phyloP scores from a whole-genome alignment of 2,329 filamentous ascomycete genomes.

The Rhynchosporium secalis region DNA sequence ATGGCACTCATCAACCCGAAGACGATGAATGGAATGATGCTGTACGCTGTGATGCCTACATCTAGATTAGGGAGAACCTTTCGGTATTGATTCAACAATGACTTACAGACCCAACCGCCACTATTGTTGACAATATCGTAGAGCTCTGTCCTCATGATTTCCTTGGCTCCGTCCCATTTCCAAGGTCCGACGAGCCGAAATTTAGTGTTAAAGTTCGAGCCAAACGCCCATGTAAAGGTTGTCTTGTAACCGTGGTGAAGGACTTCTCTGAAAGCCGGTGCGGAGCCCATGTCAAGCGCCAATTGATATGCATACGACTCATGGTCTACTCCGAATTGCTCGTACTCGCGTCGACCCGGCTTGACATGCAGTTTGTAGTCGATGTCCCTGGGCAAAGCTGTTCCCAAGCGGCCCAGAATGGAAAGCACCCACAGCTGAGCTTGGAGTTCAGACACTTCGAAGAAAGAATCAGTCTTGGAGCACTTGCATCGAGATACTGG shows the following conservation, averaged over 20 bases:
- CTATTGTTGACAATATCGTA: constrained; percentile 22
- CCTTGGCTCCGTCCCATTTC: constrained; percentile 24
- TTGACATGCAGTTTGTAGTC: constrained; percentile 45
- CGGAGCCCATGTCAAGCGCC: constrained; percentile 48
- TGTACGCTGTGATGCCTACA: no score
- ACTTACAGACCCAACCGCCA: no score
- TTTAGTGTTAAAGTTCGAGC: constrained; percentile 51
- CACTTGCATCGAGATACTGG: no score
- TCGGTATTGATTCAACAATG: no score
- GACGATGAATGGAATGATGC: no score
- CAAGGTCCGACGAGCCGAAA: constrained; percentile 45
- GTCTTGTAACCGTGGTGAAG: constrained; percentile 40
- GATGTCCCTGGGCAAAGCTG: constrained; percentile 40
- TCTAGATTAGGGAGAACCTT: no score
- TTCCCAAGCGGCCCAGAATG: constrained; percentile 41
- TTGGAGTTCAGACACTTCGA: constrained; percentile 42
- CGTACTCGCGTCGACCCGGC: constrained; percentile 21
- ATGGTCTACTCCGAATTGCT: constrained; percentile 48
- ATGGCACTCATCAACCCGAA: no score
- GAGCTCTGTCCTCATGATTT: constrained; percentile 26
- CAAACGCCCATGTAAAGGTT: constrained; percentile 49
- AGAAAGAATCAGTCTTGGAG: no score
- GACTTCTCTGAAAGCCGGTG: constrained; percentile 43
- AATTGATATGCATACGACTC: constrained; percentile 53
- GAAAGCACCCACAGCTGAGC: constrained; percentile 49